Evolutionary conservation across 1,284 basidiomycete species (phyloP), one percentile per base, ranked within the genome.

Genomic region (Cryptococcus sp.): DNA sequence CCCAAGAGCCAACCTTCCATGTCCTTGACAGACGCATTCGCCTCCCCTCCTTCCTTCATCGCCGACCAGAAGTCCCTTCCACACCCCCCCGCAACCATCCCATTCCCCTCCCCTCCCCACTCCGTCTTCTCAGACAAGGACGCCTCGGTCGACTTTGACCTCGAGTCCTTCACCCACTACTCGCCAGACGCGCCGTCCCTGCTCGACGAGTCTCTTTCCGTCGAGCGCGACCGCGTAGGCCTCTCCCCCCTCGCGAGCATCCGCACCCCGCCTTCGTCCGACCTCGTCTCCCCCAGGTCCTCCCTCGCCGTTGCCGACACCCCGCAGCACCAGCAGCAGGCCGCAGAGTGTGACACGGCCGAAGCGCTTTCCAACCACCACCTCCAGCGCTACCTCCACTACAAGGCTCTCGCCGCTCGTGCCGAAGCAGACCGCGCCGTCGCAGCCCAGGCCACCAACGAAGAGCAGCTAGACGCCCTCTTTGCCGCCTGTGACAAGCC

Each of bases 331-430:
- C 40, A 46, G 36, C 38, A 40, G 46, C 39, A 46, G 40, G n/a
- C 39, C 57, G 8, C 39, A 47, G 64, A 66, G 20, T 48, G 57
- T 15, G 61, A 60, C 46, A 57, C 68, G 11, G 73, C 63, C 38
- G 68, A 72, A 52, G 69, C 72, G 4, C 62, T 74, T 18, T 67
- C 66, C 52, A 65, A 64, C 36, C 71, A 74, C 54, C 72, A 76
- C 60, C 63, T 72, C 36, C 68, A 72, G 56, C 64, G 73, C 49
- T 74, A 69, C 60, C 60, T 73, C 8, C 67, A 74, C 60, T 76
- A 76, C 69, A 71, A 69, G 57, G 64, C 66, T 6, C 71, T 73
- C 37, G 72, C 72, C 33, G 66, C 66, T 15, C 64, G 71, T 52
- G 71, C 68, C 16, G 67, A 70, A 63, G 66, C 65, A 20, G 68